Evolutionary conservation across 208 protist genomes (phyloP).

Genomic region (Trypanosoma platydactyli): DNA sequence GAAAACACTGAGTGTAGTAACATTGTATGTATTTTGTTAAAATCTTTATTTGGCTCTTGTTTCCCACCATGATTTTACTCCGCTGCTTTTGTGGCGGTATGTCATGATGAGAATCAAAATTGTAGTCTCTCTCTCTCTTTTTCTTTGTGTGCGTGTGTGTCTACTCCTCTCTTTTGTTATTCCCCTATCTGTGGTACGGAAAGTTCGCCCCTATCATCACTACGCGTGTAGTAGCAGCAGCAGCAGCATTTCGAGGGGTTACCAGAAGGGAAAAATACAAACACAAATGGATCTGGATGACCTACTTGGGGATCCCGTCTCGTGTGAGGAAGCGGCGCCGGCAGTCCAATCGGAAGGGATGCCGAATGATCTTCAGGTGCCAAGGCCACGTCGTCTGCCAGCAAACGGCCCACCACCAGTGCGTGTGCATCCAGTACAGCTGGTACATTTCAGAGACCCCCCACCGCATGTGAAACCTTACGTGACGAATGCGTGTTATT

Average conservation of each 20-base stretch:
- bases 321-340: too few relatives aligned
- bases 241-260: too few relatives aligned
- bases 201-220: too few relatives aligned
- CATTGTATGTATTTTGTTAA: constrained; percentile 1
- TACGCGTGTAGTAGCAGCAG: too few relatives aligned
- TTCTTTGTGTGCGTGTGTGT: not conserved
- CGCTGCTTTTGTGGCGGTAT: not conserved
- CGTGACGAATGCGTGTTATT: constrained; percentile 26
- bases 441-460: constrained; percentile 3
- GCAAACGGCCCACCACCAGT: not conserved
- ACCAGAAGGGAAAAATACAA: not conserved
- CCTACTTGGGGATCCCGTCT: not conserved
- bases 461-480: constrained; percentile 21
- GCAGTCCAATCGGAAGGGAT: not conserved
- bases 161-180: not conserved
- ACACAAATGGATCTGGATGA: constrained; percentile 25
- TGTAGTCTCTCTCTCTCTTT: not conserved
- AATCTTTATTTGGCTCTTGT: not conserved
- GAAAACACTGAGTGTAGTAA: not conserved
- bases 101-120: not conserved
- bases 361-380: not conserved
- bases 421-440: constrained; percentile 6
- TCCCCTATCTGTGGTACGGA: not conserved
- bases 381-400: constrained; percentile 3
- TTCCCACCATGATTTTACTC: not conserved